phyloP scores from a whole-genome alignment of 352 stramenopile species.

The Aphanomyces cochlioides region DNA sequence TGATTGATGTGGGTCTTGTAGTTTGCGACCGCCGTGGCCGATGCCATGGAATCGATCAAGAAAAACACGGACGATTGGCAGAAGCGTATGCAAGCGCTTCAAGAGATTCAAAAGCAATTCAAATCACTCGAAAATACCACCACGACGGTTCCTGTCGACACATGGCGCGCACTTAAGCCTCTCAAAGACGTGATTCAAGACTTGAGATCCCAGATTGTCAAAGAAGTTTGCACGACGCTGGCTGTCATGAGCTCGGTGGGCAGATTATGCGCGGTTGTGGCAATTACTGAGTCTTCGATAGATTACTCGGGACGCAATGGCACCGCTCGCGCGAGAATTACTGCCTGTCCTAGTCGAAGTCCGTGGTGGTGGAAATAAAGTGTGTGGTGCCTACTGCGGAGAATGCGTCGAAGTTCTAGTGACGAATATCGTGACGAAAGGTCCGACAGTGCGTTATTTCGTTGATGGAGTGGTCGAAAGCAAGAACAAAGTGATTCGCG shows the following conservation, averaged over 20 bases:
- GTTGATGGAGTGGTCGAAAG: slow-evolving; percentile 68
- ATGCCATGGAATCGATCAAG: slow-evolving; percentile 74
- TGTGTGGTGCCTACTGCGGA: slow-evolving; percentile 73
- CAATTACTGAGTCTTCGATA: not conserved
- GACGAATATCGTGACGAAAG: slow-evolving; percentile 64
- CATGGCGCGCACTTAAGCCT: slow-evolving; percentile 71
- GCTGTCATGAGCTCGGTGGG: slow-evolving; percentile 49
- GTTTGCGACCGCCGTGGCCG: slow-evolving; percentile 41
- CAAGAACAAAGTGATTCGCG: slow-evolving; percentile 80
- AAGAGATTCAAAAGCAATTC: slow-evolving; percentile 65
- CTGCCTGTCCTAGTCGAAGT: slow-evolving; percentile 73
- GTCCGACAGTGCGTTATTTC: slow-evolving; percentile 64
- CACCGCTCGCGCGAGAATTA: slow-evolving; percentile 65
- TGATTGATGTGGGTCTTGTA: not conserved
- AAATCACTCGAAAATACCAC: slow-evolving; percentile 48
- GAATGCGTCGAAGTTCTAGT: slow-evolving; percentile 71
- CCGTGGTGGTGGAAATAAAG: slow-evolving; percentile 76
- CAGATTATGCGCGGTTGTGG: not conserved
- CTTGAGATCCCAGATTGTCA: slow-evolving; percentile 81
- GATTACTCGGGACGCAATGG: slow-evolving; percentile 67
- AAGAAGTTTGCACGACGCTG: slow-evolving; percentile 68
- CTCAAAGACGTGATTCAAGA: slow-evolving; percentile 73
- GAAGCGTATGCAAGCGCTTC: slow-evolving; percentile 59
- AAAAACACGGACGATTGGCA: slow-evolving; percentile 81
- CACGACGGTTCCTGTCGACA: slow-evolving; percentile 45